These are phyloP conservation scores for Aspergillus avenaceus DNA, from an alignment of 495 filamentous ascomycete genomes.

Conservation along the genomic window DNA sequence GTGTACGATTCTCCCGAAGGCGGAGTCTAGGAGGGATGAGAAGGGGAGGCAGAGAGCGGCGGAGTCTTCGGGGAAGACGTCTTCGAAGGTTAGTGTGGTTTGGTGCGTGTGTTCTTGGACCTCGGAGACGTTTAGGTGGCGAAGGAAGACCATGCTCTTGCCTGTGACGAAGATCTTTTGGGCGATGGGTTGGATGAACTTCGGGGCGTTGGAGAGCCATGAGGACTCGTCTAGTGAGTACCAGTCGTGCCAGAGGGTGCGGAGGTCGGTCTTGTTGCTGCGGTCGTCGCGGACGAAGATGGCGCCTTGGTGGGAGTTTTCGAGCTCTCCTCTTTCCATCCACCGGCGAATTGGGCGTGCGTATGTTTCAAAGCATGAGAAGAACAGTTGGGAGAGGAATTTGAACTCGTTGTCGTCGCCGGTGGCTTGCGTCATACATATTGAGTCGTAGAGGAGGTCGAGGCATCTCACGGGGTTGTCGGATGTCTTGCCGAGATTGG, in stretches of 20 bases:
- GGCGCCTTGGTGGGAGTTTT: conserved; percentile 51
- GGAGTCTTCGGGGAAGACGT: conserved; percentile 42
- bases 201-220: conserved; percentile 60
- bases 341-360: conserved; percentile 72
- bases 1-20: conserved; percentile 69
- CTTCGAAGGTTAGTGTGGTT: conserved; percentile 48
- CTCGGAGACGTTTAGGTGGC: conserved; percentile 44
- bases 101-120: conserved; percentile 22
- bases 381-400: conserved; percentile 65
- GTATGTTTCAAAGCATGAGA: conserved; percentile 80
- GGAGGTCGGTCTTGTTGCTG: conserved; percentile 53
- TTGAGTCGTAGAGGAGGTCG: conserved; percentile 67
- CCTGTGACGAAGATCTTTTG: conserved; percentile 77
- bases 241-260: conserved; percentile 71
- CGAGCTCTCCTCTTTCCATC: conserved; percentile 78
- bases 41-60: conserved; percentile 60
- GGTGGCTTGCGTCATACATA: conserved; percentile 64
- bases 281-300: conserved; percentile 69
- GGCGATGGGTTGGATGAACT: conserved; percentile 65
- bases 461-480: conserved; percentile 56
- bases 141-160: conserved; percentile 81
- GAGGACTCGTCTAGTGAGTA: conserved; percentile 56
- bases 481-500: conserved; percentile 18
- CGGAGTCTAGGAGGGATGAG: conserved; percentile 61
- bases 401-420: conserved; percentile 57